A percentile compares a stretch with the other conserved stretches of the same genome.
These are phyloP conservation scores for Stropharia rugosoannulata DNA, from an alignment of 768 basidiomycete species.

Conservation along the genomic window DNA sequence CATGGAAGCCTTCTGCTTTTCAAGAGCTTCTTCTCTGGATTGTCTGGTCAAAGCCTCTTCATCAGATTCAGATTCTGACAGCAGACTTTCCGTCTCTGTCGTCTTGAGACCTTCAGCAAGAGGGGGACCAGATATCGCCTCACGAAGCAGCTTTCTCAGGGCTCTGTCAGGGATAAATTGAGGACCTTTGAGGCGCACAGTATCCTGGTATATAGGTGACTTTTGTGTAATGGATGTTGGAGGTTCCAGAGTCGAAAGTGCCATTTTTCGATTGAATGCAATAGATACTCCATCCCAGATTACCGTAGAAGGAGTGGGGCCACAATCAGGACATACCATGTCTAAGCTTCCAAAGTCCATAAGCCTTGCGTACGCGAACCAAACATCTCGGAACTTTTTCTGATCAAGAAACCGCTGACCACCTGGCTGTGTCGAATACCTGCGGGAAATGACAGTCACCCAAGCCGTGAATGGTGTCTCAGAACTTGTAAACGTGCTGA, in stretches of 20 bases:
- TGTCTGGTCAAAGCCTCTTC: too few relatives aligned
- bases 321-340: neutral
- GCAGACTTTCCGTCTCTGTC: neutral
- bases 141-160: neutral
- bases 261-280: neutral
- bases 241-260: neutral
- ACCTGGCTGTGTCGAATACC: constrained; percentile 8
- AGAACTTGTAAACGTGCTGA: constrained; percentile 20
- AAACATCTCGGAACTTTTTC: neutral
- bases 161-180: neutral
- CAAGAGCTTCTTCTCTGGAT: neutral
- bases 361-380: neutral
- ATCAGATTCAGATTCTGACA: neutral
- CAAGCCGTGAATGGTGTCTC: constrained; percentile 24
- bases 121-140: neutral
- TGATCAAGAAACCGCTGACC: neutral
- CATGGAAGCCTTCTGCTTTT: neutral
- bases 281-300: neutral
- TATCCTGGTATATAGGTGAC: neutral
- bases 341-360: neutral
- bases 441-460: constrained; percentile 10
- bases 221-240: neutral
- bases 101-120: neutral
- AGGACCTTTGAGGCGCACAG: neutral
- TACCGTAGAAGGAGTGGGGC: neutral